phyloP scores from a whole-genome alignment of 768 basidiomycete species.

The Trametopsis cervina region DNA sequence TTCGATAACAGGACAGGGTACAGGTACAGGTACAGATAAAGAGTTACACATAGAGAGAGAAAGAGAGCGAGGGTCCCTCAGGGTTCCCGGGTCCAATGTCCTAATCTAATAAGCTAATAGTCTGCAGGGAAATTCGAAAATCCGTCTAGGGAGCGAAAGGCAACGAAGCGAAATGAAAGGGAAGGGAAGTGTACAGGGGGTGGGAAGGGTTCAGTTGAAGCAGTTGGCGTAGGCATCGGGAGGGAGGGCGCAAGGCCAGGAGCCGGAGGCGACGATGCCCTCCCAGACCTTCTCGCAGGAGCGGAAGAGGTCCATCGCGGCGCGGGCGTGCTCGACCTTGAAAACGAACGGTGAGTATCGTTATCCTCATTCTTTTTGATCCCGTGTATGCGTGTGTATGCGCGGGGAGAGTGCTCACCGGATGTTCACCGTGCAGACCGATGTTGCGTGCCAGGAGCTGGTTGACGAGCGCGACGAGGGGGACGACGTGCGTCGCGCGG shows the following conservation, averaged over 20 bases:
- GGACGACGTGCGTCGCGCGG: constrained; percentile 25
- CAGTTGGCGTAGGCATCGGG: constrained; percentile 18
- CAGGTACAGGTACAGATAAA: too few species aligned
- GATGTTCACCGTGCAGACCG: constrained; percentile 29
- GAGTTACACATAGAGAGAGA: too few species aligned
- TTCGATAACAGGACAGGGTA: too few species aligned
- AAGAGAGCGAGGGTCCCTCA: too few species aligned
- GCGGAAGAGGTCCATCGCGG: constrained; percentile 46
- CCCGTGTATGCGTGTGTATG: background rate
- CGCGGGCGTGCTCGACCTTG: constrained; percentile 41
- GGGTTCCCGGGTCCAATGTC: too few species aligned
- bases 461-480: constrained; percentile 35
- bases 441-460: constrained; percentile 40
- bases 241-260: constrained; percentile 43
- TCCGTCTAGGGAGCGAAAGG: too few species aligned
- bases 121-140: too few species aligned
- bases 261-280: constrained; percentile 32
- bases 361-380: too few species aligned
- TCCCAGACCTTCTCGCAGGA: constrained; percentile 46
- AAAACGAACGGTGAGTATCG: background rate
- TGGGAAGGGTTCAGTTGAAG: constrained; percentile 19
- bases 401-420: constrained; percentile 28
- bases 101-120: too few species aligned
- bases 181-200: too few species aligned
- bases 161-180: too few species aligned